Evolutionary conservation across 495 filamentous ascomycete genomes (phyloP).

Genomic region (Aspergillus bertholletiae): DNA sequence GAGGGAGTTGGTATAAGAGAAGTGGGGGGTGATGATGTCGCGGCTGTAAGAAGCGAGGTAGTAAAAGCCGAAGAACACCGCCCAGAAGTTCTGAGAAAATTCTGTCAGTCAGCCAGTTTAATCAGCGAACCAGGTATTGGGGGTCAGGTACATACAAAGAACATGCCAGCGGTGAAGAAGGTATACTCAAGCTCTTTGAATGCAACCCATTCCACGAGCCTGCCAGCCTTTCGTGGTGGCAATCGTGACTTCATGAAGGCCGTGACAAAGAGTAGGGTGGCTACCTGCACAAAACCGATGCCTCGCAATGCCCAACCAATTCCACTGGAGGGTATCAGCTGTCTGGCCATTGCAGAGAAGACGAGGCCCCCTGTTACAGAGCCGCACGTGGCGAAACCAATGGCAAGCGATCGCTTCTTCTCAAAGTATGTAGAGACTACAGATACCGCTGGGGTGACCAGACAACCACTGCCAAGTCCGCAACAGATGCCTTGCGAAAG

Average conservation of each 20-base stretch:
- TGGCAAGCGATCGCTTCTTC: slow-evolving; percentile 53
- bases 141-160: not conserved
- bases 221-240: not conserved
- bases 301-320: not conserved
- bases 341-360: not conserved
- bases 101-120: not conserved
- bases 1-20: not conserved
- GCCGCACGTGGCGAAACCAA: slow-evolving; percentile 60
- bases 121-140: not conserved
- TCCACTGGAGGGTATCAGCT: not conserved
- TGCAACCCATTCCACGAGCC: not conserved
- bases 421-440: slow-evolving; percentile 29
- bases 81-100: not conserved
- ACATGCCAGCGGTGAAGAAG: not conserved
- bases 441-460: slow-evolving; percentile 22
- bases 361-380: not conserved
- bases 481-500: slow-evolving; percentile 33
- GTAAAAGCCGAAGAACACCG: not conserved
- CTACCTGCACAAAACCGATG: not conserved
- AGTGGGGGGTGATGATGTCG: not conserved
- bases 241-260: not conserved
- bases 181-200: not conserved
- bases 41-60: not conserved
- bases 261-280: not conserved
- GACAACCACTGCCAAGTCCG: slow-evolving; percentile 30